Evolutionary conservation across 495 filamentous ascomycete species (phyloP).

Genomic region (Lasiosphaeris hirsuta): DNA sequence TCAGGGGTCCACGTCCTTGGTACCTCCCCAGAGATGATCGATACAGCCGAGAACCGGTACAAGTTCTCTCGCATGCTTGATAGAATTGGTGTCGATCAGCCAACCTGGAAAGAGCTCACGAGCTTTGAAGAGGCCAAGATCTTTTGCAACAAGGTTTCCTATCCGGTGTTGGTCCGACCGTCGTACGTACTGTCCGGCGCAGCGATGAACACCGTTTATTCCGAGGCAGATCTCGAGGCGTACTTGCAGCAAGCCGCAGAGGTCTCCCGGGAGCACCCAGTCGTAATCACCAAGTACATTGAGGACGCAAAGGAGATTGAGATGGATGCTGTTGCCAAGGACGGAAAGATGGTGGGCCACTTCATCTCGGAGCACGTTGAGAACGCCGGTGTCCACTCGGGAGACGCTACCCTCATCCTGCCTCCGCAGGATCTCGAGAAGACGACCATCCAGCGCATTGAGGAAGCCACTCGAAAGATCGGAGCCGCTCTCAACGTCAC

Average conservation of each 20-base stretch:
- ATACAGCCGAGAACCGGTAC: slow-evolving; percentile 94
- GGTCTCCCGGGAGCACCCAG: slow-evolving; percentile 92
- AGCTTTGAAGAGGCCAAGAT: slow-evolving; percentile 80
- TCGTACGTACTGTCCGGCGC: slow-evolving; percentile 96
- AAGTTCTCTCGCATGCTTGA: slow-evolving; percentile 98
- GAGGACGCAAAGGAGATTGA: slow-evolving; percentile 97
- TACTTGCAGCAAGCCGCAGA: slow-evolving; percentile 86
- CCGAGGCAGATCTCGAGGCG: slow-evolving; percentile 77
- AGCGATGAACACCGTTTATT: slow-evolving; percentile 96
- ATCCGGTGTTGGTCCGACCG: slow-evolving; percentile 90
- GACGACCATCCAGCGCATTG: slow-evolving; percentile 86
- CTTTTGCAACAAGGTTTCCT: slow-evolving; percentile 81
- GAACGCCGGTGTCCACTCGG: slow-evolving; percentile 94
- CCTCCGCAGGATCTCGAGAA: slow-evolving; percentile 90
- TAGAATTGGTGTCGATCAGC: slow-evolving; percentile 93
- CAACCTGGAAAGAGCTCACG: slow-evolving; percentile 95
- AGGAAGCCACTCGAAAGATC: slow-evolving; percentile 94
- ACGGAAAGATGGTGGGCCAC: slow-evolving; percentile 84
- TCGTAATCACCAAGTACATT: slow-evolving; percentile 98
- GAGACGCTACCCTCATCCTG: slow-evolving; percentile 89
- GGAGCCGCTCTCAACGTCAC: slow-evolving; percentile 93
- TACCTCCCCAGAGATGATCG: slow-evolving; percentile 98
- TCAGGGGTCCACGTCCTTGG: slow-evolving; percentile 89
- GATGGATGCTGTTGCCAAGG: slow-evolving; percentile 88
- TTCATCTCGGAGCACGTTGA: slow-evolving; percentile 96